These are phyloP conservation scores for Aspergillus fijiensis DNA, from an alignment of 2,329 filamentous ascomycete genomes.

Conservation along the genomic window DNA sequence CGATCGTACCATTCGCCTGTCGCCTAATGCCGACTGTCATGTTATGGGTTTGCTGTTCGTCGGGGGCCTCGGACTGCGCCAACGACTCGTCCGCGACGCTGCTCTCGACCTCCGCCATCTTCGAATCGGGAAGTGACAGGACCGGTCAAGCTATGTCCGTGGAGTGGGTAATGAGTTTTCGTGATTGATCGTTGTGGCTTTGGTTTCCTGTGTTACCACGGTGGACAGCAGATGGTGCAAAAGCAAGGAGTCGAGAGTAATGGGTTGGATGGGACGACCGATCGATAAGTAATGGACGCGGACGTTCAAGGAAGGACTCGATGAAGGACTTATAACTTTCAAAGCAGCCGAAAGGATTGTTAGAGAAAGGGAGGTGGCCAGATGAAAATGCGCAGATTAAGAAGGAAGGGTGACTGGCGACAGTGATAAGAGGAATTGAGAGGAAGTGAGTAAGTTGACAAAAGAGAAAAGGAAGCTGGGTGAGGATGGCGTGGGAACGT, in stretches of 20 bases:
- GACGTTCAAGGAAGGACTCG: neutral
- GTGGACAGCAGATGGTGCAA: neutral
- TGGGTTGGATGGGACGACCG: neutral
- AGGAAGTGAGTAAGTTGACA: neutral
- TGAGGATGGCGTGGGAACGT: constrained; percentile 8
- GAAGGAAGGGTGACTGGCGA: no score
- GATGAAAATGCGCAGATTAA: no score
- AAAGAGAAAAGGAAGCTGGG: constrained; percentile 9
- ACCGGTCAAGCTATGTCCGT: neutral
- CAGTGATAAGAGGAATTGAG: neutral
- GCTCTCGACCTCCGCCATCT: constrained; percentile 39
- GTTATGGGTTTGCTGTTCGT: constrained; percentile 38
- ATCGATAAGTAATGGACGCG: neutral
- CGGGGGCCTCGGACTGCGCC: constrained; percentile 36
- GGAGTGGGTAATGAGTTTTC: neutral
- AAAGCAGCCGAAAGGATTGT: constrained; percentile 1
- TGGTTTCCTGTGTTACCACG: constrained; percentile 1
- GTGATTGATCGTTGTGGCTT: neutral
- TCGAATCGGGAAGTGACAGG: neutral
- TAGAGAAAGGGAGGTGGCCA: neutral
- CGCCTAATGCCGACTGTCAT: constrained; percentile 54
- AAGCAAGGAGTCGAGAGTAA: neutral
- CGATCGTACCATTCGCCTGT: constrained; percentile 65
- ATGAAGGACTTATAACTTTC: constrained; percentile 4
- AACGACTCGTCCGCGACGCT: constrained; percentile 37